Evolutionary conservation across 179 eudicot species (phyloP).

Genomic region (Spergularia azorica): DNA sequence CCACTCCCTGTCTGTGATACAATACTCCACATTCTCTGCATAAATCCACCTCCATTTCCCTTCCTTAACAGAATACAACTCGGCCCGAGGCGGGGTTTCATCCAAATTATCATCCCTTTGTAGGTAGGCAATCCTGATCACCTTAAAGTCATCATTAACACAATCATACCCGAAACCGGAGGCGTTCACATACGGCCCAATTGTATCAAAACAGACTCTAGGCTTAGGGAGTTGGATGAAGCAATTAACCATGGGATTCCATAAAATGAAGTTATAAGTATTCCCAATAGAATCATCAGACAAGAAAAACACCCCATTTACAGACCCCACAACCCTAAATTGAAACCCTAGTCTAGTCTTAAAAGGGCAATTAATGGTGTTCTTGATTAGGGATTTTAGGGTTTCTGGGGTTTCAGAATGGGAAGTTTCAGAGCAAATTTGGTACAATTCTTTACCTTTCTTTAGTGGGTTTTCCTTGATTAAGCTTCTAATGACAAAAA

Average conservation of each 20-base stretch:
- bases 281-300: not conserved
- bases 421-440: not conserved
- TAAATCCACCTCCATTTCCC: constrained; percentile 13
- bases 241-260: constrained; percentile 1
- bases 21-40: not conserved
- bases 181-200: not conserved
- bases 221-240: constrained; percentile 6
- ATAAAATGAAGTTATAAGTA: not conserved
- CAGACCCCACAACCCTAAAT: constrained; percentile 10
- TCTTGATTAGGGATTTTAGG: not conserved
- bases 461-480: not conserved
- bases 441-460: not conserved
- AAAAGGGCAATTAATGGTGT: not conserved
- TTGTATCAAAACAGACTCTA: not conserved
- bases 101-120: not conserved
- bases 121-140: not conserved
- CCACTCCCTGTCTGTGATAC: not conserved
- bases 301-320: constrained; percentile 7
- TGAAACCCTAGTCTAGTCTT: not conserved
- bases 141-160: constrained; percentile 10
- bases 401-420: not conserved
- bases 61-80: constrained; percentile 8
- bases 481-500: not conserved
- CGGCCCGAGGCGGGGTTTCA: constrained; percentile 1
- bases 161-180: constrained; percentile 6